Evolutionary conservation across 495 filamentous ascomycete genomes (phyloP), one percentile per base, ranked within the genome.

Genomic region (Bathelium albidoporum): DNA sequence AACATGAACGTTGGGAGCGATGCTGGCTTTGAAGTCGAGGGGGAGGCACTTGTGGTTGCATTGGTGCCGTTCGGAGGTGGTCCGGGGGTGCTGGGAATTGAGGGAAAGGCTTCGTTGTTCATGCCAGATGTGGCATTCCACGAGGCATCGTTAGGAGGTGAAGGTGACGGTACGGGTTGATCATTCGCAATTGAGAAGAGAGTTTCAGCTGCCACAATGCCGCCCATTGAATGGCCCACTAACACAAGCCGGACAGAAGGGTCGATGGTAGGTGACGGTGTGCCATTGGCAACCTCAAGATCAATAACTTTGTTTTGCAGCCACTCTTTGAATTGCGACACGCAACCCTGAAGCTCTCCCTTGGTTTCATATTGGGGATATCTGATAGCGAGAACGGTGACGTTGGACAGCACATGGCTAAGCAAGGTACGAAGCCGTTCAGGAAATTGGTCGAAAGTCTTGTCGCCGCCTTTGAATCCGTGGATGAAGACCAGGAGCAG

Each of bases 151-250:
- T 66, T 60, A 2, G 75, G 64, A 10, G 73, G 62, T 2, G 66
- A 49, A 22, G 72, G 70, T 0, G 73, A 66, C 34, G 70, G 73
- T 65, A 93, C 84, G 24, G 87, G 86, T 45, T 86, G 78, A 64
- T 95, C 89, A 28, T 79, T 78, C 32, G 85, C 77, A 20, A 94
- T 79, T 16, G 83, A 75, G 53, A 97, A 81, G 45, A 94, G 75
- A 0, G 89, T 86, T 63, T 98, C 94, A 24, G 91, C 92, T 28
- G 89, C 94, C 16, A 98, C 91, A 68, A 98, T 96, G 65, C 94
- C 94, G 67, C 92, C 94, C 94, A 98, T 98, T 12, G 87, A 91
- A 72, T 98, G 94, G 12, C 95, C 93, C 41, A 96, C 78, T 0
- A 98, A 78, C 65, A 97, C 82, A 26, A 87, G 87, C 69, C 83